Percentiles rank a stretch among this genome's conserved stretches.
phyloP scores from a whole-genome alignment of 2,329 filamentous ascomycete species.

The Madurella mycetomatis region DNA sequence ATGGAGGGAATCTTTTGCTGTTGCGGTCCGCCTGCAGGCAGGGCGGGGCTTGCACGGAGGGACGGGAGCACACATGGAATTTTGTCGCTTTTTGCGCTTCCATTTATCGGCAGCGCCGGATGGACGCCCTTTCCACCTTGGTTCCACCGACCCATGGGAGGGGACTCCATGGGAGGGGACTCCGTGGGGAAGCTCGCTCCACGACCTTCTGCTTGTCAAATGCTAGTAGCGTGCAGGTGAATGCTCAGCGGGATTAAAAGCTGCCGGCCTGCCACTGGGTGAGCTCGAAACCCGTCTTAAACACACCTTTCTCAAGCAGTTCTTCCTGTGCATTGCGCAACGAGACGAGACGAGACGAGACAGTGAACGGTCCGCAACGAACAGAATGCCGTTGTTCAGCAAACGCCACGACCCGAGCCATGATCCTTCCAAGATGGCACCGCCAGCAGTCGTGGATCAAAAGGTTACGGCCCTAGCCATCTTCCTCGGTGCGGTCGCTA shows the following conservation, averaged over 20 bases:
- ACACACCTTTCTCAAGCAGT: too few relatives aligned
- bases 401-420: background rate
- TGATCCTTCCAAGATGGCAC: slow-evolving; percentile 1
- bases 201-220: background rate
- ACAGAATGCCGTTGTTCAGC: background rate
- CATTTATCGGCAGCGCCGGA: background rate
- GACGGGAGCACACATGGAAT: background rate
- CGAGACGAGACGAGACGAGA: too few relatives aligned
- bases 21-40: background rate
- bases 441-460: slow-evolving; percentile 13
- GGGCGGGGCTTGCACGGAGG: background rate
- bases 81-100: background rate
- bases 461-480: slow-evolving; percentile 27
- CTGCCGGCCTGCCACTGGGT: too few relatives aligned
- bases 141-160: background rate
- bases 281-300: too few relatives aligned
- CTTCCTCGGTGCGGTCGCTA: slow-evolving; percentile 48
- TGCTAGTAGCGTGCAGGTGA: background rate
- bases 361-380: background rate
- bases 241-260: background rate
- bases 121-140: background rate
- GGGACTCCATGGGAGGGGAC: background rate
- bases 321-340: too few relatives aligned
- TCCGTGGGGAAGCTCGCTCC: background rate
- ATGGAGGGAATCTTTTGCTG: background rate